Evolutionary conservation across 2,329 filamentous ascomycete genomes (phyloP).

Genomic region (Curvularia lunata): DNA sequence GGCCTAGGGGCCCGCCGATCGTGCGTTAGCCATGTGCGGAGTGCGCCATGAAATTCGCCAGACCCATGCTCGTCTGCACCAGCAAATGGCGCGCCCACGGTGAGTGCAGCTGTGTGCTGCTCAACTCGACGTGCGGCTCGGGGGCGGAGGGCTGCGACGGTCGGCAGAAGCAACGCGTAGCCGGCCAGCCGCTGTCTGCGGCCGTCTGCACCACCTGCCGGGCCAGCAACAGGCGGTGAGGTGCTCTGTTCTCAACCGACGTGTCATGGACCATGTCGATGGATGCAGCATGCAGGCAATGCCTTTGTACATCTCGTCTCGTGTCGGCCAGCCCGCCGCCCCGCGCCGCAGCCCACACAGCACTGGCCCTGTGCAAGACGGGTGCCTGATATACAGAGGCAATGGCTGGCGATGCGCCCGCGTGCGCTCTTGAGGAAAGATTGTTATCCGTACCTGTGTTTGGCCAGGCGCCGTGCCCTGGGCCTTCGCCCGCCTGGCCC

Average conservation of each 20-base stretch:
- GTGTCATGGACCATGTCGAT: conserved; percentile 18
- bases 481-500: conserved; percentile 38
- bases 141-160: conserved; percentile 9
- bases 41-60: conserved; percentile 29
- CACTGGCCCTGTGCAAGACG: background rate
- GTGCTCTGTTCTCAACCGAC: conserved; percentile 24
- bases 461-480: conserved; percentile 45
- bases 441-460: conserved; percentile 46
- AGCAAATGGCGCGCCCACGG: conserved; percentile 16
- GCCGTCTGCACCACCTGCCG: conserved; percentile 4
- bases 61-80: conserved; percentile 21
- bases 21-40: conserved; percentile 38
- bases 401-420: background rate
- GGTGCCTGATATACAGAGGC: background rate
- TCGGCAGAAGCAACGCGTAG: conserved; percentile 8
- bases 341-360: conserved; percentile 16
- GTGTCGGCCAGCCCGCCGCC: conserved; percentile 15
- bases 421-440: conserved; percentile 7
- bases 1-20: conserved; percentile 22
- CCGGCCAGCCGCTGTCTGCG: conserved; percentile 8
- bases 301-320: conserved; percentile 13
- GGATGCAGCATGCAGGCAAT: conserved; percentile 21
- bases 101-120: background rate
- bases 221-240: conserved; percentile 8
- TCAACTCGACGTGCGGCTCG: conserved; percentile 8